These are phyloP conservation scores for Knoxdaviesia capensis DNA, from an alignment of 2,329 filamentous ascomycete species.

Conservation along the genomic window DNA sequence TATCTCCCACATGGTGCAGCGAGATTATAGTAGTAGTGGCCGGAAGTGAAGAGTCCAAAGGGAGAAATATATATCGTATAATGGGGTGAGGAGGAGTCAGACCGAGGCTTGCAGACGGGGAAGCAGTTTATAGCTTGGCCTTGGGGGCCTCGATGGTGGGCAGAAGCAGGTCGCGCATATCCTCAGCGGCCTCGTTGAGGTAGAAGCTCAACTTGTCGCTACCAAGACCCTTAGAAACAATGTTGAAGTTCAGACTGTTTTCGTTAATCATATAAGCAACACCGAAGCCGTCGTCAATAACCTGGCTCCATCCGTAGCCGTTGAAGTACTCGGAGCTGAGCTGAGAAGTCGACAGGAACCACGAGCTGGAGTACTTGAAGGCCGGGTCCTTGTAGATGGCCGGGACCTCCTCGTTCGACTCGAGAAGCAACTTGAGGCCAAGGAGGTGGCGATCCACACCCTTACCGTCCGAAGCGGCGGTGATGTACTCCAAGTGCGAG, in stretches of 20 bases:
- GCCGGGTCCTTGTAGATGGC: constrained; percentile 74
- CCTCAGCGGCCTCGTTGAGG: constrained; percentile 78
- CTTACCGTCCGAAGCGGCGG: constrained; percentile 72
- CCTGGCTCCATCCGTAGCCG: constrained; percentile 96
- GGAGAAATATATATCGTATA: too few relatives aligned
- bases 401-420: constrained; percentile 62
- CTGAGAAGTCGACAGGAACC: constrained; percentile 80
- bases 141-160: constrained; percentile 63
- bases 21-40: too few relatives aligned
- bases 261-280: constrained; percentile 99
- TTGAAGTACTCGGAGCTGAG: constrained; percentile 96
- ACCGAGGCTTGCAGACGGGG: too few relatives aligned
- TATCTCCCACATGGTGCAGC: too few relatives aligned
- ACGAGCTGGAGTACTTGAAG: constrained; percentile 63
- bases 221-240: constrained; percentile 83
- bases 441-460: constrained; percentile 96
- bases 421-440: constrained; percentile 77
- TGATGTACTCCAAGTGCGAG: constrained; percentile 78
- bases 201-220: constrained; percentile 90
- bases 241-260: constrained; percentile 95
- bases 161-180: constrained; percentile 71
- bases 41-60: too few relatives aligned
- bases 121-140: constrained; percentile 53
- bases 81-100: too few relatives aligned
- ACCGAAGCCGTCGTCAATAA: constrained; percentile 86